These are phyloP conservation scores for Moricandia arvensis DNA, from an alignment of 345 rosid genomes.

Conservation along the genomic window DNA sequence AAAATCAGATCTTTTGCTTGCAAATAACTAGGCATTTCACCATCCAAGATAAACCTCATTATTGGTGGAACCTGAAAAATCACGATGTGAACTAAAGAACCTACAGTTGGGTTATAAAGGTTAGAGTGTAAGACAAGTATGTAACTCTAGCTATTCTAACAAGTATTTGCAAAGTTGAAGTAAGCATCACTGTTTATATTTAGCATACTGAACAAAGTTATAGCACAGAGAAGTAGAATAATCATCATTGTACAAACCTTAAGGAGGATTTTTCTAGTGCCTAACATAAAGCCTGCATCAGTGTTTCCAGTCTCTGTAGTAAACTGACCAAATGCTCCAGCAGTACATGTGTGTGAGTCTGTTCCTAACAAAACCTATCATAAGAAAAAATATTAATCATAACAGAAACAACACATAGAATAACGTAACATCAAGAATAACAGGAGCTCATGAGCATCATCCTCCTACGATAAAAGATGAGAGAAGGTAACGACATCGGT, in stretches of 20 bases:
- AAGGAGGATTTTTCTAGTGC: slow-evolving; percentile 89
- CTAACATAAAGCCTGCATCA: slow-evolving; percentile 93
- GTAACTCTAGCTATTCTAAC: background rate
- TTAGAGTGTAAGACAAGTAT: background rate
- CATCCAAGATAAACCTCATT: slow-evolving; percentile 91
- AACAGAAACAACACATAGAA: background rate
- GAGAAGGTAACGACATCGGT: too few species aligned
- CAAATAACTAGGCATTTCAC: slow-evolving; percentile 90
- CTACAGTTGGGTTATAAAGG: background rate
- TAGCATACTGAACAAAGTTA: background rate
- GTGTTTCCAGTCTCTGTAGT: slow-evolving; percentile 99
- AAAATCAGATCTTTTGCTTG: slow-evolving; percentile 96
- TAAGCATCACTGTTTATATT: background rate
- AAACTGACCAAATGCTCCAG: slow-evolving; percentile 98
- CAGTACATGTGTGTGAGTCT: slow-evolving; percentile 97
- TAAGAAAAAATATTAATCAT: background rate
- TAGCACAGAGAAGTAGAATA: background rate
- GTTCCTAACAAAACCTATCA: slow-evolving; percentile 87
- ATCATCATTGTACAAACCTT: slow-evolving; percentile 51
- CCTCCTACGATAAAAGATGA: too few species aligned
- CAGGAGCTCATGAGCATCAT: too few species aligned
- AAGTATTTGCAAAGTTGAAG: too few species aligned
- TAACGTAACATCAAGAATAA: too few species aligned
- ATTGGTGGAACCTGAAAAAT: slow-evolving; percentile 83
- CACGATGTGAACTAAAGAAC: slow-evolving; percentile 16